A percentile compares a stretch with the other conserved stretches of the same genome.
These are phyloP conservation scores for Ganoderma resinaceum DNA, from an alignment of 1,284 basidiomycete genomes.

Conservation along the genomic window DNA sequence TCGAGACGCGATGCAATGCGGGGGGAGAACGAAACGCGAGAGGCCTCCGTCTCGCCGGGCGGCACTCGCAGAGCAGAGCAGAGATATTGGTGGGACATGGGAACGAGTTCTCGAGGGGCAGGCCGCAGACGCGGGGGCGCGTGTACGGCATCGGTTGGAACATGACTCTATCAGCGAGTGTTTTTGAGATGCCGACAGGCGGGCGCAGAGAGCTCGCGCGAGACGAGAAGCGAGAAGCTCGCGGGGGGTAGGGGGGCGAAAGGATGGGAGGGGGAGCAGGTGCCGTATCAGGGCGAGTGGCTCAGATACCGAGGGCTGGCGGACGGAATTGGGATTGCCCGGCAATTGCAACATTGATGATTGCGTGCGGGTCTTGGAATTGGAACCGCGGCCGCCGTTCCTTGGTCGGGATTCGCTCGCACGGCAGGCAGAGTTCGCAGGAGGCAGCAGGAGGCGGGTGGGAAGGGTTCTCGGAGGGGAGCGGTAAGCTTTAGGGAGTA, in stretches of 20 bases:
- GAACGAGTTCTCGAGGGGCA: background rate
- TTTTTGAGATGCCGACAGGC: conserved; percentile 6
- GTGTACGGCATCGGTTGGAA: conserved; percentile 5
- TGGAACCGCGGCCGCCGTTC: too few relatives aligned
- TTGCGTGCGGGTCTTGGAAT: background rate
- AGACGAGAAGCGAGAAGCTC: background rate
- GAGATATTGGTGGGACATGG: background rate
- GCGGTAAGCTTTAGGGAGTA: conserved; percentile 22
- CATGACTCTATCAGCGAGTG: background rate
- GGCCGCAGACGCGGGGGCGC: background rate
- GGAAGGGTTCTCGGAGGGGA: conserved; percentile 3
- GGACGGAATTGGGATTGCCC: background rate
- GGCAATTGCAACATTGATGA: background rate
- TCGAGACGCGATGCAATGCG: background rate
- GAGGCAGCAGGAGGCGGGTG: background rate
- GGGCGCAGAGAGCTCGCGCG: background rate
- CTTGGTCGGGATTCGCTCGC: background rate
- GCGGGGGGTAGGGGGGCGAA: background rate
- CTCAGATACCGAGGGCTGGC: background rate
- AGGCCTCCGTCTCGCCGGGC: background rate
- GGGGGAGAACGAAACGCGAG: background rate
- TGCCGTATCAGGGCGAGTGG: background rate
- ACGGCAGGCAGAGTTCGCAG: background rate
- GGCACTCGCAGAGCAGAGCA: background rate
- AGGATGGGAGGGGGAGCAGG: background rate